Evolutionary conservation across 495 filamentous ascomycete genomes (phyloP).

Genomic region (Hypoxylon lenormandii): DNA sequence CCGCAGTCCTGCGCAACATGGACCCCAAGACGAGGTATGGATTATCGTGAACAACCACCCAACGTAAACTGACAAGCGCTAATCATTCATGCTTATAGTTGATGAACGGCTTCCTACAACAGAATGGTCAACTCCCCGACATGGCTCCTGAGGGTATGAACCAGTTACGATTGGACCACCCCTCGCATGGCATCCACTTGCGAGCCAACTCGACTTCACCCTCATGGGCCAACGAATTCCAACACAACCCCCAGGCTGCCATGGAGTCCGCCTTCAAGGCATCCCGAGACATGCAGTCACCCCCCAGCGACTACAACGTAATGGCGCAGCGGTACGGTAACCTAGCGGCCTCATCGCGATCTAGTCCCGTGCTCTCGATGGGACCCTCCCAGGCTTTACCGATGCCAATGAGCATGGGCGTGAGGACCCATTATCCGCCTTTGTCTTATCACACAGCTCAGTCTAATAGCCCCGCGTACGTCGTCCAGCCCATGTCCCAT

Average conservation of each 20-base stretch:
- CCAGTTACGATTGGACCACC: slow-evolving; percentile 55
- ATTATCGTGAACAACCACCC: neutral
- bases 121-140: slow-evolving; percentile 64
- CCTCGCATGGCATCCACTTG: slow-evolving; percentile 60
- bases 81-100: slow-evolving; percentile 66
- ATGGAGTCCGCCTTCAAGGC: slow-evolving; percentile 84
- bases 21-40: slow-evolving; percentile 63
- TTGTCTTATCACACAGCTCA: no score
- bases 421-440: no score
- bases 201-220: slow-evolving; percentile 70
- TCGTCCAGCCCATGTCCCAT: slow-evolving; percentile 64
- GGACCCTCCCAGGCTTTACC: slow-evolving; percentile 50
- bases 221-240: slow-evolving; percentile 68
- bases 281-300: slow-evolving; percentile 73
- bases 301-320: slow-evolving; percentile 80
- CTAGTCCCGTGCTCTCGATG: slow-evolving; percentile 52
- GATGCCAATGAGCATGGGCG: slow-evolving; percentile 61
- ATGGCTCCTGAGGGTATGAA: slow-evolving; percentile 58
- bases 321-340: slow-evolving; percentile 78
- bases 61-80: slow-evolving; percentile 10
- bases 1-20: slow-evolving; percentile 54
- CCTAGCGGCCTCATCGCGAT: slow-evolving; percentile 65
- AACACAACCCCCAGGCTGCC: slow-evolving; percentile 71
- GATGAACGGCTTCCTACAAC: slow-evolving; percentile 92
- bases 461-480: no score